phyloP scores from a whole-genome alignment of 805 yeast genomes.

The Grigorovia transvaalensis region DNA sequence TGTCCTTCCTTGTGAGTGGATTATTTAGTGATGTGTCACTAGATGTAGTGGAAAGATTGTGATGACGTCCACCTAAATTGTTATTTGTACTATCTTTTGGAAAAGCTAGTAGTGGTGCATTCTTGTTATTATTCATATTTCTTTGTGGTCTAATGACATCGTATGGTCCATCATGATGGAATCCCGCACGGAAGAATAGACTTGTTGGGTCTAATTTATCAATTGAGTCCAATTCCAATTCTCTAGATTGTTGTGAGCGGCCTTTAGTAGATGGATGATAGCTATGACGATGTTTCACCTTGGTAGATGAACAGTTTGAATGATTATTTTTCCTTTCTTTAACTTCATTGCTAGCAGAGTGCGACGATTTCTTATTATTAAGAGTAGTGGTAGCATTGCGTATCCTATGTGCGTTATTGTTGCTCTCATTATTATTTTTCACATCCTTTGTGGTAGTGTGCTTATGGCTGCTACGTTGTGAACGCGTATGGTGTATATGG shows the following conservation, averaged over 20 bases:
- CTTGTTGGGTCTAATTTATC: slow-evolving; percentile 94
- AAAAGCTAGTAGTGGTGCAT: slow-evolving; percentile 93
- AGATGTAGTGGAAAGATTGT: background rate
- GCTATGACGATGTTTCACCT: background rate
- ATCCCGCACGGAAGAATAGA: slow-evolving; percentile 80
- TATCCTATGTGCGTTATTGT: too few relatives aligned
- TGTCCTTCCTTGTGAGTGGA: slow-evolving; percentile 34
- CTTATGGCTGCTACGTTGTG: background rate
- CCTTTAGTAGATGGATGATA: background rate
- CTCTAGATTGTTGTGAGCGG: background rate
- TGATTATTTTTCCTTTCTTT: background rate
- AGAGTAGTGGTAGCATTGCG: too few relatives aligned
- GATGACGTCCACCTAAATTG: slow-evolving; percentile 33
- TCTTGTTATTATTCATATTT: slow-evolving; percentile 51
- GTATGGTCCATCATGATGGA: slow-evolving; percentile 99
- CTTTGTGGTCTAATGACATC: slow-evolving; percentile 97
- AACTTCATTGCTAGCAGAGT: background rate
- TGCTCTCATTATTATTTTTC: too few relatives aligned
- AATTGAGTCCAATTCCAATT: slow-evolving; percentile 58
- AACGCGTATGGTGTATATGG: background rate
- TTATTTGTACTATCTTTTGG: slow-evolving; percentile 86
- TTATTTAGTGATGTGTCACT: slow-evolving; percentile 29
- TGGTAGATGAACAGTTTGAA: background rate
- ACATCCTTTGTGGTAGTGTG: background rate
- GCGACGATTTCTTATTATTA: background rate